A percentile compares a stretch with the other conserved stretches of the same genome.
phyloP scores from a whole-genome alignment of 768 basidiomycete genomes.

The Russula lepida region DNA sequence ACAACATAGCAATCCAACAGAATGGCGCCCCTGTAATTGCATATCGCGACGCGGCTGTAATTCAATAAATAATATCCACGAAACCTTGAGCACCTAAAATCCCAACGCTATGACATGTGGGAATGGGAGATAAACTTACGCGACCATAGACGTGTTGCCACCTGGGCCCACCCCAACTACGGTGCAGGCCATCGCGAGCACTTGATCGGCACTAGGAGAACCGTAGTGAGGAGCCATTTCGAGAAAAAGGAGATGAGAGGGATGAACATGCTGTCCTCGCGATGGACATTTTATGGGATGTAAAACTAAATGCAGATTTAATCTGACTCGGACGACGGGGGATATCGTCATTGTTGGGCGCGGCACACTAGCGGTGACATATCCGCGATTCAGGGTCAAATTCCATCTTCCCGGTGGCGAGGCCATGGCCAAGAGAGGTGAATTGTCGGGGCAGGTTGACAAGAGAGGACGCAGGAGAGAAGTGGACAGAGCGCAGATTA shows the following conservation, averaged over 20 bases:
- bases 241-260: conserved; percentile 3
- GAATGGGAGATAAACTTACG: conserved; percentile 39
- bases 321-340: background rate
- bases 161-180: conserved; percentile 72
- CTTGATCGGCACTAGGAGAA: conserved; percentile 33
- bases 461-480: conserved; percentile 8
- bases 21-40: conserved; percentile 39
- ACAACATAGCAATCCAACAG: conserved; percentile 58
- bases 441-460: background rate
- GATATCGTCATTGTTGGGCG: background rate
- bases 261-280: background rate
- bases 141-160: conserved; percentile 74
- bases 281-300: background rate
- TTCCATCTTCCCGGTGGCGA: background rate
- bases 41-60: conserved; percentile 38
- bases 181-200: conserved; percentile 48
- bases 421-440: background rate
- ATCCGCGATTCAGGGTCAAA: background rate
- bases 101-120: conserved; percentile 1
- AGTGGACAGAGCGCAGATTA: conserved; percentile 12
- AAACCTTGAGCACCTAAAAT: background rate
- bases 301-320: background rate
- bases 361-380: conserved; percentile 7
- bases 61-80: background rate
- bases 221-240: conserved; percentile 24